Conservation (phyloP, 139 green algal species). For the Chlorokybus atmophyticus region DNA sequence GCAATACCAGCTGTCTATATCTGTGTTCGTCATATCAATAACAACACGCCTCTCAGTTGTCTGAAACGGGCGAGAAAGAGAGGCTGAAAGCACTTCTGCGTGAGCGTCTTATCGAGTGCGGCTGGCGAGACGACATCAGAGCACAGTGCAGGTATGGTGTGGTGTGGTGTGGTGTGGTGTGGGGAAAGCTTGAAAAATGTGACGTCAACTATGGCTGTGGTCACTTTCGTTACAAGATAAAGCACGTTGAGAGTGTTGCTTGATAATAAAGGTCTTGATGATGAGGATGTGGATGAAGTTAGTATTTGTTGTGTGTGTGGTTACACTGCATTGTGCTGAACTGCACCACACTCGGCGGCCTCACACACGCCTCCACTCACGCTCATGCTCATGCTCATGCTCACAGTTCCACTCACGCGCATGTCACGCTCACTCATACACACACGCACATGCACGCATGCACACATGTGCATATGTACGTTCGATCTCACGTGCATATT, state of each 20-base stretch:
- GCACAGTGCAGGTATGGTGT: neutral
- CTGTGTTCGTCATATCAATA: too few species aligned
- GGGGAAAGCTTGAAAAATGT: slow-evolving; percentile 8
- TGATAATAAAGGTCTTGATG: too few species aligned
- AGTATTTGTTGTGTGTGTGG: neutral
- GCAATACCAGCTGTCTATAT: too few species aligned
- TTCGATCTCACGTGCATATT: neutral
- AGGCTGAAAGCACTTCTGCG: slow-evolving; percentile 10
- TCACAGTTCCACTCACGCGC: neutral
- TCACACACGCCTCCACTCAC: neutral
- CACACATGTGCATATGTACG: neutral
- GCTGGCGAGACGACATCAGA: slow-evolving; percentile 13
- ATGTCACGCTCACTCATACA: neutral
- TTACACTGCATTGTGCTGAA: neutral
- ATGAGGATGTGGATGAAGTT: neutral
- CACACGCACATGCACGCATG: neutral
- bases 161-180: too few species aligned
- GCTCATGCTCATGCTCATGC: neutral
- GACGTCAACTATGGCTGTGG: too few species aligned
- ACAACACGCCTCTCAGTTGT: too few species aligned
- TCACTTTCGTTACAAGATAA: neutral
- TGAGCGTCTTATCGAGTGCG: slow-evolving; percentile 14
- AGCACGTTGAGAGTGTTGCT: too few species aligned
- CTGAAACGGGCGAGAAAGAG: slow-evolving; percentile 9
- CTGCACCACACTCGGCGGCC: neutral